Evolutionary conservation across 2,329 filamentous ascomycete genomes (phyloP), one percentile per base, ranked within the genome.

Genomic region (Colletotrichum graminicola): DNA sequence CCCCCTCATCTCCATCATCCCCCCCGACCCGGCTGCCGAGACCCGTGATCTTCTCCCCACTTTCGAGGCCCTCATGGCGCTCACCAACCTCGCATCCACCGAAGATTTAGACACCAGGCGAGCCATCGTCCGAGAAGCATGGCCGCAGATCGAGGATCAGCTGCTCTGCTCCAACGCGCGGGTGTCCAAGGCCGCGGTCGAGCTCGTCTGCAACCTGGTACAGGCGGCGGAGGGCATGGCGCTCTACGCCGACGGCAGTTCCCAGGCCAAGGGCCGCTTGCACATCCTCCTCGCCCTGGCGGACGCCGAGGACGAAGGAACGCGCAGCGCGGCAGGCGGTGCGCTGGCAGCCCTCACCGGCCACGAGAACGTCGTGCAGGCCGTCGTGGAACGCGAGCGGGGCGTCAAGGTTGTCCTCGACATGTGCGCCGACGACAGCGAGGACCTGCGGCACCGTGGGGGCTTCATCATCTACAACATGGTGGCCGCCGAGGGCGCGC

Each of bases 141-240:
- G 94, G 89, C 79, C 90, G 0, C 89, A 90, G 26, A 87, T 97
- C 54, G 96, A 98, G 79, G 94, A 98, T 75, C 88, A 95, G 23
- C 84, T 98, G 1, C 87, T 98, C 1, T 92, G 90, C 18, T 88
- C 89, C 55, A 96, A 97, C 79, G 82, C 85, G 1, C 87, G 93
- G 74, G 88, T 99, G 23, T 91, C 92, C 67, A 93, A 95, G 62
- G 95, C 95, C 0, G 89, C 94, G 0, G 93, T 94, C 34, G 95
- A 99, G 80, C 87, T 99, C 3, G 86, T 98, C 29, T 99, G 96
- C 83, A 99, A 99, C 77, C 86, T 99, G 21, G 92, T 94, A 78
- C 91, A 92, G 67, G 87, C 87, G 1, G 88, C 91, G 0, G 86
- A 90, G 45, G 92, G 91, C 23, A 86, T 93, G 3, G 85, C 88